Conservation (phyloP, 2,329 filamentous ascomycete genomes). For the Phaeomoniella chlamydospora region DNA sequence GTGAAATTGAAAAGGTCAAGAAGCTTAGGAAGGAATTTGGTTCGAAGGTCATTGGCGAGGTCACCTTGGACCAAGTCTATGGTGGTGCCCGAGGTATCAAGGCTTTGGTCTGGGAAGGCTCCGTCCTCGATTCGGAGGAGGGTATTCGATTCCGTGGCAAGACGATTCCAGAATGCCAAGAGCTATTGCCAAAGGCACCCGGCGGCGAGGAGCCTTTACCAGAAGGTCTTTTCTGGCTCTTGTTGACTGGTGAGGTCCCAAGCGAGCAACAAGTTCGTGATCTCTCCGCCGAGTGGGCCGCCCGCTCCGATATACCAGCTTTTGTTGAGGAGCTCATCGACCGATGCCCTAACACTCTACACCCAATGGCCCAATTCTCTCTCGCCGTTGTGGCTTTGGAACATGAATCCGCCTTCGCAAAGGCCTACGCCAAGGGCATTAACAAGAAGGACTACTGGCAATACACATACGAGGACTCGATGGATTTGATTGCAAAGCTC, state of each 20-base stretch:
- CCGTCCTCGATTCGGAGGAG: constrained; percentile 95
- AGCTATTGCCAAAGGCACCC: constrained; percentile 90
- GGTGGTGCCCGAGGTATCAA: constrained; percentile 99
- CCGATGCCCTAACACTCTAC: constrained; percentile 95
- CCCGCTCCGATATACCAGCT: constrained; percentile 90
- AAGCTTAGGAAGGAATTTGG: constrained; percentile 91
- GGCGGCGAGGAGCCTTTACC: constrained; percentile 94
- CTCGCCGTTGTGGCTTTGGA: constrained; percentile 95
- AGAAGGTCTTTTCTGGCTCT: constrained; percentile 99
- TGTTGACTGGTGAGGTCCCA: constrained; percentile 94
- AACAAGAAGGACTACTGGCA: constrained; percentile 99
- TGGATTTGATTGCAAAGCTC: constrained; percentile 99
- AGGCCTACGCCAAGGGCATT: constrained; percentile 97
- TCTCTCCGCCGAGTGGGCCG: constrained; percentile 96
- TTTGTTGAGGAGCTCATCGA: constrained; percentile 99
- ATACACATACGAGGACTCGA: constrained; percentile 98
- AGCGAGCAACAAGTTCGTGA: constrained; percentile 97
- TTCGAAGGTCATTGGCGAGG: constrained; percentile 89
- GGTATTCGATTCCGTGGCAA: constrained; percentile 98
- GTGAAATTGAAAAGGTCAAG: constrained; percentile 99
- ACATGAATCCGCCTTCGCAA: constrained; percentile 94
- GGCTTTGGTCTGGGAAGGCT: constrained; percentile 96
- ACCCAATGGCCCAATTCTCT: constrained; percentile 99
- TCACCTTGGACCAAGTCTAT: constrained; percentile 98
- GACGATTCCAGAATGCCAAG: constrained; percentile 98